Conservation (phyloP, 2,329 filamentous ascomycete genomes). For the Anthostomella pinea region DNA sequence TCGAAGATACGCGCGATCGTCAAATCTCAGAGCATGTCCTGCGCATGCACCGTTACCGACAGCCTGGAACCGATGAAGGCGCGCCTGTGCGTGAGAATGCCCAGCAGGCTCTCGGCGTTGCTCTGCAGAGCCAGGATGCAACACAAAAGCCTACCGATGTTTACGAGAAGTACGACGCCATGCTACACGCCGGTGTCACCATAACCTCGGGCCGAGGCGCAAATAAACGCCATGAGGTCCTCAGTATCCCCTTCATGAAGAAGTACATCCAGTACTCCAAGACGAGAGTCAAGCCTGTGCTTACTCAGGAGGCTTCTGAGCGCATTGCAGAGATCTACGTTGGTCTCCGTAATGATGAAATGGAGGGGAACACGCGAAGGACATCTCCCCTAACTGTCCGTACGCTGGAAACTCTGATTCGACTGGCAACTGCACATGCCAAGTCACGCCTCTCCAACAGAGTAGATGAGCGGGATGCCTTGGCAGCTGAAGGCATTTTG, state of each 20-base stretch:
- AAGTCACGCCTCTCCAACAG: conserved; percentile 85
- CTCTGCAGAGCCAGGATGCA: conserved; percentile 72
- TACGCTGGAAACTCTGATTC: conserved; percentile 97
- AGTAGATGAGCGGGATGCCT: conserved; percentile 85
- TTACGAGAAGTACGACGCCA: conserved; percentile 93
- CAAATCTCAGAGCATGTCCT: conserved; percentile 94
- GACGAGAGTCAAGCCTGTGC: conserved; percentile 79
- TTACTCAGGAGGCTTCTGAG: conserved; percentile 88
- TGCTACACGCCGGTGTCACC: conserved; percentile 90
- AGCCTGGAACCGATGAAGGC: conserved; percentile 89
- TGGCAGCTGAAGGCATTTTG: conserved; percentile 83
- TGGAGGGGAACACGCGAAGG: conserved; percentile 88
- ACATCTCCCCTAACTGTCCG: conserved; percentile 95
- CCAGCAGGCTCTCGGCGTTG: conserved; percentile 81
- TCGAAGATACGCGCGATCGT: conserved; percentile 88
- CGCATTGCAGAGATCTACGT: conserved; percentile 91
- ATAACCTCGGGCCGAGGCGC: conserved; percentile 70
- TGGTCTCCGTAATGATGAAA: conserved; percentile 88
- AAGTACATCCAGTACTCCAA: conserved; percentile 99
- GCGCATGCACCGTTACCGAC: conserved; percentile 93
- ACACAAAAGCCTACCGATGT: conserved; percentile 79
- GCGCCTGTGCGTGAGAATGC: conserved; percentile 87
- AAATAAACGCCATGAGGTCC: conserved; percentile 76
- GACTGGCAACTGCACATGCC: conserved; percentile 92
- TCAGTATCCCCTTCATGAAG: conserved; percentile 98